phyloP scores from a whole-genome alignment of 305 asterid genomes.

The Striga hermonthica region DNA sequence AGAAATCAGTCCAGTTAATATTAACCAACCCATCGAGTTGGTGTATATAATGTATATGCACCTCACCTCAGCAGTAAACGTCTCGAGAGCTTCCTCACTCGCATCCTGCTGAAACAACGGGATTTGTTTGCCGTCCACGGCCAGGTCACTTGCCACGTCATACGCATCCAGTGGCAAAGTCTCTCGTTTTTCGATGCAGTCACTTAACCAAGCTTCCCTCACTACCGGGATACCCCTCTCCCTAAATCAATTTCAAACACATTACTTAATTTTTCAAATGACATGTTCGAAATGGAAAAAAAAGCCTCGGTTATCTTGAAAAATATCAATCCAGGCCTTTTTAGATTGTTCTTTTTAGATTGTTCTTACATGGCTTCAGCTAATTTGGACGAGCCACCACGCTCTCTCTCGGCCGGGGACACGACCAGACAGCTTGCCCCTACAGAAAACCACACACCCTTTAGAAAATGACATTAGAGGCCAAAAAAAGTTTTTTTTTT shows the following conservation, averaged over 20 bases:
- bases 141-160: conserved; percentile 59
- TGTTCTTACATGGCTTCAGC: conserved; percentile 76
- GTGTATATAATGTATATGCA: conserved; percentile 14
- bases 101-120: conserved; percentile 61
- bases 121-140: conserved; percentile 54
- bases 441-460: conserved; percentile 27
- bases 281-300: no score
- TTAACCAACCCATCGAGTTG: no score
- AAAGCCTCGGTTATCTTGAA: no score
- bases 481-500: no score
- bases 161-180: conserved; percentile 56
- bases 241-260: conserved; percentile 34
- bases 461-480: no score
- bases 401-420: conserved; percentile 71
- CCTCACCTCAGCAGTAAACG: conserved; percentile 80
- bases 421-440: conserved; percentile 73
- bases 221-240: conserved; percentile 68
- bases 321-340: no score
- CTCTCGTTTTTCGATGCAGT: conserved; percentile 55
- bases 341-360: no score
- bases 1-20: no score
- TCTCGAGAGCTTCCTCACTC: conserved; percentile 62
- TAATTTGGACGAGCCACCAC: conserved; percentile 73
- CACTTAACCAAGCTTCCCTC: conserved; percentile 75
- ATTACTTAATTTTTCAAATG: no score